A percentile compares a stretch with the other conserved stretches of the same genome.
phyloP scores from a whole-genome alignment of 805 yeast genomes.

The Hanseniaspora mollemarum region DNA sequence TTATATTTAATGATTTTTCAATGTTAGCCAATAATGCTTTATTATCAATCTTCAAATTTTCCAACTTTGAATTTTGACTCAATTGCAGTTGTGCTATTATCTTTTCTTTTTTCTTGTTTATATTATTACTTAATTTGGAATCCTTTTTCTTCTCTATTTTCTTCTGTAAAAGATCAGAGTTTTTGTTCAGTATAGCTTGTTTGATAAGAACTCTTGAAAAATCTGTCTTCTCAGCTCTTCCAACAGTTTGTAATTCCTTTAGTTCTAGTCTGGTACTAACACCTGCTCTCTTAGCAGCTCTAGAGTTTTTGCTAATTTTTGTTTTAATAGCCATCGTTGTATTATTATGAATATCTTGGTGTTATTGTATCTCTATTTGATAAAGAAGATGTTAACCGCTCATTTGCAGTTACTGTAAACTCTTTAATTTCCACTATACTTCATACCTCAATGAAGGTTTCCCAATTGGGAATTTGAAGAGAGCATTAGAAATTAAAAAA shows the following conservation, averaged over 20 bases:
- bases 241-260: constrained; percentile 40
- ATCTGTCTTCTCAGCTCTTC: constrained; percentile 51
- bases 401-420: too few species aligned
- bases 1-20: constrained; percentile 41
- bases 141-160: constrained; percentile 38
- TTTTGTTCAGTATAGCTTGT: constrained; percentile 44
- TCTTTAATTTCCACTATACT: not conserved
- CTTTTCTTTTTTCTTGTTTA: constrained; percentile 23
- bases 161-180: constrained; percentile 48
- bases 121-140: constrained; percentile 16
- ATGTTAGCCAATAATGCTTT: constrained; percentile 25
- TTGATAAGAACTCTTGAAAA: constrained; percentile 54
- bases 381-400: too few species aligned
- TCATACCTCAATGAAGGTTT: not conserved
- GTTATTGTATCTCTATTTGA: not conserved
- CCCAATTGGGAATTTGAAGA: not conserved
- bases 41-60: constrained; percentile 27
- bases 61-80: constrained; percentile 18
- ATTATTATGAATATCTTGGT: not conserved
- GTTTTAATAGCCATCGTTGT: constrained; percentile 21
- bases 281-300: constrained; percentile 64
- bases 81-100: constrained; percentile 24
- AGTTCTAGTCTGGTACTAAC: constrained; percentile 27
- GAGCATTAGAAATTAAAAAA: not conserved
- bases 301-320: constrained; percentile 50